Percentiles rank a stretch among this genome's conserved stretches.
phyloP scores from a whole-genome alignment of 805 yeast species.

The Schwanniomyces occidentalis region DNA sequence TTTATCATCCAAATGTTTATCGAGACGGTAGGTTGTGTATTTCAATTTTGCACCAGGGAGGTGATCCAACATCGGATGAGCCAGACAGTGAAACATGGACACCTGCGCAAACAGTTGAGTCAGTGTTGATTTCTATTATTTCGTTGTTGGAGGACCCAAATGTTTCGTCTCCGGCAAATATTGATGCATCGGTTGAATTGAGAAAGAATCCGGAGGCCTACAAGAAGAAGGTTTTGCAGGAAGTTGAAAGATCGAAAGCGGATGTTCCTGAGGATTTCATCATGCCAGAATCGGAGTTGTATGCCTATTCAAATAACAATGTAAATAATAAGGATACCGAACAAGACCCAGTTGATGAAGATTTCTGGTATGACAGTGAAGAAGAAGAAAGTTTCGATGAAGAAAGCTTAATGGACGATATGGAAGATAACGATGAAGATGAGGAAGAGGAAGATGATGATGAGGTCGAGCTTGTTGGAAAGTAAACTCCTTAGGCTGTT shows the following conservation, averaged over 20 bases:
- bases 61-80: conserved; percentile 87
- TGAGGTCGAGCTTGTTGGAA: conserved; percentile 18
- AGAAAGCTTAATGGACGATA: conserved; percentile 48
- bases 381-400: conserved; percentile 48
- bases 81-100: conserved; percentile 95
- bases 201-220: conserved; percentile 78
- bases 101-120: conserved; percentile 89
- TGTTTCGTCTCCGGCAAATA: conserved; percentile 90
- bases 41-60: conserved; percentile 88
- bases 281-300: conserved; percentile 69
- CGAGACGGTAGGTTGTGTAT: conserved; percentile 92
- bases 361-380: conserved; percentile 75
- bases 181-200: conserved; percentile 92
- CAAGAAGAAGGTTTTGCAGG: conserved; percentile 70
- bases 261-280: conserved; percentile 86
- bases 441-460: conserved; percentile 64
- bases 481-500: too few species aligned
- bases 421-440: conserved; percentile 53
- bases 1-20: conserved; percentile 94
- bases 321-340: conserved; percentile 41
- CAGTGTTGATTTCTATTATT: conserved; percentile 85
- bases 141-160: conserved; percentile 93
- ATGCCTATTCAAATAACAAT: conserved; percentile 36
- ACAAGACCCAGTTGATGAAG: conserved; percentile 69
- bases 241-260: conserved; percentile 78